A percentile compares a stretch with the other conserved stretches of the same genome.
Evolutionary conservation across 805 yeast species (phyloP).

Genomic region (Ogataea methanolica): DNA sequence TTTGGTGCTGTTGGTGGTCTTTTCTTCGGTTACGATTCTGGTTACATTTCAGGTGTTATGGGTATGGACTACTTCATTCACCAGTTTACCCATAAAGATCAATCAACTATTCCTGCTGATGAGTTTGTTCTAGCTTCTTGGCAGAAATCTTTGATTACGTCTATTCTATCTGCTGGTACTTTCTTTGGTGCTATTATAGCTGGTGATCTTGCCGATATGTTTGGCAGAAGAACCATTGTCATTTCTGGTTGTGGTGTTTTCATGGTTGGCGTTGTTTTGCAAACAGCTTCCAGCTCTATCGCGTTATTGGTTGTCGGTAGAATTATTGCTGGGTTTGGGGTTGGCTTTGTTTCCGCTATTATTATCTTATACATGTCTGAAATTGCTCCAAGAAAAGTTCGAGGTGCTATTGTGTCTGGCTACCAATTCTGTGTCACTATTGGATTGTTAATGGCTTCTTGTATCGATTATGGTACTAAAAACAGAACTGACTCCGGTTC

Average conservation of each 20-base stretch:
- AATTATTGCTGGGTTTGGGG: constrained; percentile 33
- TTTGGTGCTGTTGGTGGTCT: constrained; percentile 69
- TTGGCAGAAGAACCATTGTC: constrained; percentile 38
- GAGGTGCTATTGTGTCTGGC: constrained; percentile 30
- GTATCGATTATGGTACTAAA: constrained; percentile 34
- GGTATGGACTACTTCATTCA: constrained; percentile 49
- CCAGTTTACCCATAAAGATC: constrained; percentile 21
- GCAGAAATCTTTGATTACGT: constrained; percentile 48
- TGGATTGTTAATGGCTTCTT: constrained; percentile 31
- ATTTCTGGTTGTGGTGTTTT: constrained; percentile 34
- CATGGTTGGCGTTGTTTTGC: constrained; percentile 26
- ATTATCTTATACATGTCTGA: constrained; percentile 35
- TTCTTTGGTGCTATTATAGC: constrained; percentile 62
- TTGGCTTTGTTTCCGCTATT: constrained; percentile 31
- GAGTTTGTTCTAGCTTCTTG: constrained; percentile 24
- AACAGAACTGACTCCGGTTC: constrained; percentile 22
- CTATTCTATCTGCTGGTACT: constrained; percentile 70
- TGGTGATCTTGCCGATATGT: constrained; percentile 42
- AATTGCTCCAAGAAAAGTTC: constrained; percentile 26
- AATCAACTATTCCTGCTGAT: constrained; percentile 13
- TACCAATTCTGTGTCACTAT: constrained; percentile 27
- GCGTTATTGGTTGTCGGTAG: constrained; percentile 31
- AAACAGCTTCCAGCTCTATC: constrained; percentile 19
- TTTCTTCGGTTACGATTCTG: constrained; percentile 62
- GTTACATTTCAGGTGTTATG: constrained; percentile 46